Conservation (phyloP, 108 stramenopile genomes). For the Schizochytrium sp. region DNA sequence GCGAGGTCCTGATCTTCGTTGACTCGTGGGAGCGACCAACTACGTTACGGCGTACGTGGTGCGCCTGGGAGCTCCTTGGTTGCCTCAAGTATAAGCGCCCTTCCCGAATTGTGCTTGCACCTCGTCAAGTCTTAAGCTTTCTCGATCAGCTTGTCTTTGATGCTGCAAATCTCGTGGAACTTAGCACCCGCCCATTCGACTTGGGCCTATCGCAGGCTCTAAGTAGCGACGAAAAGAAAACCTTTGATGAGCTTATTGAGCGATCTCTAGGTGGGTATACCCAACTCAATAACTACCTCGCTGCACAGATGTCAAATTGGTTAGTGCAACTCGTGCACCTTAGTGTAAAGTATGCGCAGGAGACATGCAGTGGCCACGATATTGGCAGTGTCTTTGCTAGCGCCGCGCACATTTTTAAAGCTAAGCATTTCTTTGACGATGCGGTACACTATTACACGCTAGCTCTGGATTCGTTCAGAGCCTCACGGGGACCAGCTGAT, state of each 20-base stretch:
- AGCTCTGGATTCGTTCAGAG: no score
- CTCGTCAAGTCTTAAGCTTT: background rate
- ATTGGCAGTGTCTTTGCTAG: no score
- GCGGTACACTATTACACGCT: background rate
- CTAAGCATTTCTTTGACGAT: background rate
- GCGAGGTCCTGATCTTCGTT: background rate
- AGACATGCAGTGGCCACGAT: no score
- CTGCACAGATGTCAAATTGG: background rate
- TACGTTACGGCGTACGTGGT: background rate
- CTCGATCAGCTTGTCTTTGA: background rate
- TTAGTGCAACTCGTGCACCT: background rate
- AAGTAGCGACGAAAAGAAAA: background rate
- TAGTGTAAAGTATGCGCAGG: background rate
- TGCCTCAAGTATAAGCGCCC: background rate
- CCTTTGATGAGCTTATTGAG: background rate
- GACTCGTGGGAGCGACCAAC: background rate
- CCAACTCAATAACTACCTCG: background rate
- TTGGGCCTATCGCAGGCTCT: background rate
- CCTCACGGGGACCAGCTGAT: background rate
- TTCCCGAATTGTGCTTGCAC: background rate
- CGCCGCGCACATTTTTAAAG: background rate
- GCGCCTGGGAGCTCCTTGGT: constrained; percentile 50
- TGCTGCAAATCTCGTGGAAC: background rate
- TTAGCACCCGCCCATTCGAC: no score
- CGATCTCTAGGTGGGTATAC: background rate